A percentile compares a stretch with the other conserved stretches of the same genome.
Conservation (phyloP, 306 rosid species). For the Corylus americana region DNA sequence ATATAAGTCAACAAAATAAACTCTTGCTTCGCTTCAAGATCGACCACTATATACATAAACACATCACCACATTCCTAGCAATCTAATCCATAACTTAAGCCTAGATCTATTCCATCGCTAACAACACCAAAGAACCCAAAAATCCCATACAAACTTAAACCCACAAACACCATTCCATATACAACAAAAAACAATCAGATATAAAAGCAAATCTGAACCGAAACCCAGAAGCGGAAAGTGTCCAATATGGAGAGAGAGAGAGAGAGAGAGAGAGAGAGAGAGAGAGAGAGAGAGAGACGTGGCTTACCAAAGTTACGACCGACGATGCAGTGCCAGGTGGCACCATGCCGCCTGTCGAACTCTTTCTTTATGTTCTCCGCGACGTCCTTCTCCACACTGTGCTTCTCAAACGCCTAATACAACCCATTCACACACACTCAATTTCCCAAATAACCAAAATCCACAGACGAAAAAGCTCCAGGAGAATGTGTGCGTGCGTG, state of each 20-base stretch:
- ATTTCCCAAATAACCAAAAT: neutral
- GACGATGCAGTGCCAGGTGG: conserved; percentile 98
- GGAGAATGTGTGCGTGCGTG: too few relatives aligned
- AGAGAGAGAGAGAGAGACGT: conserved; percentile 5
- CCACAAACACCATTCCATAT: neutral
- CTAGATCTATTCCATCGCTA: conserved; percentile 39
- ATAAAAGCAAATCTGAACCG: conserved; percentile 20
- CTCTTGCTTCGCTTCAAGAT: conserved; percentile 7
- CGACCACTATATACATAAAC: neutral
- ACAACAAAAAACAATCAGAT: neutral
- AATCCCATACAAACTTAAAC: neutral
- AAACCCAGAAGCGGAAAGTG: conserved; percentile 10
- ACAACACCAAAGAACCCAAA: conserved; percentile 18
- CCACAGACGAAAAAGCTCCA: neutral
- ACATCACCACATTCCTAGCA: conserved; percentile 24
- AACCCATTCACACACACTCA: conserved; percentile 1
- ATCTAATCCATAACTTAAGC: conserved; percentile 13
- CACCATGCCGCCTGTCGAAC: conserved; percentile 84
- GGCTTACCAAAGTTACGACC: conserved; percentile 89
- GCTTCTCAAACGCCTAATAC: conserved; percentile 83
- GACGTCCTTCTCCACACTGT: conserved; percentile 83
- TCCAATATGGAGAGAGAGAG: neutral
- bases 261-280: conserved; percentile 11
- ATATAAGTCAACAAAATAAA: conserved; percentile 9
- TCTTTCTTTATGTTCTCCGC: conserved; percentile 93